Evolutionary conservation across 148 eudicot genomes (phyloP).

Genomic region (Fagopyrum esculentum): DNA sequence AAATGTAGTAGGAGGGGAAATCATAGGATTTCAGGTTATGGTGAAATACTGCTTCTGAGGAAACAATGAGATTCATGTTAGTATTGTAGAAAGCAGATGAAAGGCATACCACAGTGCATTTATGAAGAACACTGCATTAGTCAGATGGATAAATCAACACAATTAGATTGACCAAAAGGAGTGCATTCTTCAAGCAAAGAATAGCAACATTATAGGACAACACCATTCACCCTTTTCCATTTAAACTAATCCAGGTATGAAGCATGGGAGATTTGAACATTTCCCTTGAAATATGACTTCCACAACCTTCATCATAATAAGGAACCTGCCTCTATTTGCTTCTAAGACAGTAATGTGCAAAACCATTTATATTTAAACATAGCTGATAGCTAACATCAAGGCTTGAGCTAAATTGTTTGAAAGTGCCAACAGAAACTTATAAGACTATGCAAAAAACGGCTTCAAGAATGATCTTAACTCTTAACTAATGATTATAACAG

Average conservation of each 20-base stretch:
- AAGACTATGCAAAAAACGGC: no score
- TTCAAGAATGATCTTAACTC: no score
- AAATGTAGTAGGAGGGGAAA: background rate
- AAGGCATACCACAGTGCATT: background rate
- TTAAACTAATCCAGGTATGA: background rate
- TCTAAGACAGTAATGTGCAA: background rate
- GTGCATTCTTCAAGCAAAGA: no score
- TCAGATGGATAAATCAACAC: background rate
- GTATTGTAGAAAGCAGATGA: background rate
- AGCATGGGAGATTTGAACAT: background rate
- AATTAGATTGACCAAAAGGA: background rate
- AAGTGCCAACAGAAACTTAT: no score
- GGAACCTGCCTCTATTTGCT: background rate
- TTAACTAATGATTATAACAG: no score
- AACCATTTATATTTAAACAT: background rate
- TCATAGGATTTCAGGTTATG: background rate
- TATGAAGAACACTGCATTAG: background rate
- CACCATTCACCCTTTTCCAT: background rate
- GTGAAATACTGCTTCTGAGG: background rate
- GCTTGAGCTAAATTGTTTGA: no score
- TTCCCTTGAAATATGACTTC: background rate
- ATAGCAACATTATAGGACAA: background rate
- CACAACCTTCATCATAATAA: background rate
- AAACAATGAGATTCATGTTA: background rate
- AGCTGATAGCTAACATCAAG: no score